Evolutionary conservation across 2,329 filamentous ascomycete genomes (phyloP).

Genomic region (Penicillium sp.): DNA sequence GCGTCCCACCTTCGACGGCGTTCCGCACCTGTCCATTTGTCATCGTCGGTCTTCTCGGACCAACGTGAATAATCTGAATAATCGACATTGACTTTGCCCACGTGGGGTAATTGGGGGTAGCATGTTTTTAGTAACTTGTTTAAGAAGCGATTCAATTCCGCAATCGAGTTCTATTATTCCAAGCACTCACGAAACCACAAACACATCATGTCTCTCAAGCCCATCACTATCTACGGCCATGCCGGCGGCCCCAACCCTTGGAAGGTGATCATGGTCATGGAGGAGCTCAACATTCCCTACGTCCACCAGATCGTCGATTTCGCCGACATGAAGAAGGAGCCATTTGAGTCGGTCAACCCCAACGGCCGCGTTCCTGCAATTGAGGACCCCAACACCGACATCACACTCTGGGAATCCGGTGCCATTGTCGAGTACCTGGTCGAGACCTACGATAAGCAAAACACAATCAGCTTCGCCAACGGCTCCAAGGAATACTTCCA

Average conservation of each 20-base stretch:
- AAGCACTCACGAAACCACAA: background rate
- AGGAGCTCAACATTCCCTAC: slow-evolving; percentile 36
- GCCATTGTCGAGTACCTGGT: slow-evolving; percentile 49
- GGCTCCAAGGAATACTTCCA: slow-evolving; percentile 39
- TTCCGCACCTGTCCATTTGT: background rate
- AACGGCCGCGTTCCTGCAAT: slow-evolving; percentile 41
- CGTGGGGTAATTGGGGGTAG: background rate
- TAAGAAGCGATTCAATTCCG: background rate
- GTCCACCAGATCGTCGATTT: slow-evolving; percentile 23
- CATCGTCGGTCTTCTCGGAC: background rate
- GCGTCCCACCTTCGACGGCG: too few species aligned
- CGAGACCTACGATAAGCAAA: slow-evolving; percentile 47
- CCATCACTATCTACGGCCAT: slow-evolving; percentile 25
- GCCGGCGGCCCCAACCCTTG: slow-evolving; percentile 32
- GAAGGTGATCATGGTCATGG: slow-evolving; percentile 36
- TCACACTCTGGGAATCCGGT: slow-evolving; percentile 49
- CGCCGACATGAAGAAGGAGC: slow-evolving; percentile 32
- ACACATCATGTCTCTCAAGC: slow-evolving; percentile 21
- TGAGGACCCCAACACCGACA: slow-evolving; percentile 38
- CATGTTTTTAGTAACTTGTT: background rate
- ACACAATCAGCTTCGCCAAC: slow-evolving; percentile 38
- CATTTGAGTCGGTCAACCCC: slow-evolving; percentile 32
- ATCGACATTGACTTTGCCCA: background rate
- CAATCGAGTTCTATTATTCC: too few species aligned
- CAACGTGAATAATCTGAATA: background rate